Evolutionary conservation across 2,329 filamentous ascomycete genomes (phyloP).

Genomic region (Fusarium pininemorale): DNA sequence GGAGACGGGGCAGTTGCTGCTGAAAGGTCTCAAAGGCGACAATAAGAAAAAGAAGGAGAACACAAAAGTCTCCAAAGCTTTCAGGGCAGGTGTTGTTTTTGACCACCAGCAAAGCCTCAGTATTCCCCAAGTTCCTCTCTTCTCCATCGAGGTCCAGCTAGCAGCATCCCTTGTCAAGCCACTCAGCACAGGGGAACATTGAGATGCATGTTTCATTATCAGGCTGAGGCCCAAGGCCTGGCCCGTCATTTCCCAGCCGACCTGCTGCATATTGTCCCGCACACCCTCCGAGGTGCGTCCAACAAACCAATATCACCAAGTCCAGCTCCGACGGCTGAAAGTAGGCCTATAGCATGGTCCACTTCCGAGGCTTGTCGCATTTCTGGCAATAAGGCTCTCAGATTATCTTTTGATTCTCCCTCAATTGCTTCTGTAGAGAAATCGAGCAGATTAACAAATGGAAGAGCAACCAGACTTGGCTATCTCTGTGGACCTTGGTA

Average conservation of each 20-base stretch:
- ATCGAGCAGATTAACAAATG: constrained; percentile 14
- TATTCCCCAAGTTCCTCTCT: background rate
- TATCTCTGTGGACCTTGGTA: constrained; percentile 56
- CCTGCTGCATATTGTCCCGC: background rate
- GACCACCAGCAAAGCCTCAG: background rate
- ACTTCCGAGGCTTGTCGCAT: background rate
- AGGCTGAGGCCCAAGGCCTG: background rate
- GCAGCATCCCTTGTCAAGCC: constrained; percentile 13
- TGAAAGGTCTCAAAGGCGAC: background rate
- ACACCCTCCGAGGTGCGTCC: background rate
- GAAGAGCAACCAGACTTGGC: constrained; percentile 48
- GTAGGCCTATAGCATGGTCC: background rate
- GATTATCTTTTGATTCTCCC: background rate
- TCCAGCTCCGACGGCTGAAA: background rate
- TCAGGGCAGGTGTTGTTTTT: background rate
- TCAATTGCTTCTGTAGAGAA: background rate
- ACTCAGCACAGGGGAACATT: background rate
- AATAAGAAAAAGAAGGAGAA: background rate
- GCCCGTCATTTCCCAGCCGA: background rate
- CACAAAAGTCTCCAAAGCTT: background rate
- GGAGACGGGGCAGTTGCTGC: background rate
- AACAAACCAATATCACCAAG: background rate
- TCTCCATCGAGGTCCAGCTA: background rate
- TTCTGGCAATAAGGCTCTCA: background rate
- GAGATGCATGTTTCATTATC: constrained; percentile 1